A percentile compares a stretch with the other conserved stretches of the same genome.
Evolutionary conservation across 176 grass and related monocot genomes (phyloP).

Genomic region (Avena sativa): DNA sequence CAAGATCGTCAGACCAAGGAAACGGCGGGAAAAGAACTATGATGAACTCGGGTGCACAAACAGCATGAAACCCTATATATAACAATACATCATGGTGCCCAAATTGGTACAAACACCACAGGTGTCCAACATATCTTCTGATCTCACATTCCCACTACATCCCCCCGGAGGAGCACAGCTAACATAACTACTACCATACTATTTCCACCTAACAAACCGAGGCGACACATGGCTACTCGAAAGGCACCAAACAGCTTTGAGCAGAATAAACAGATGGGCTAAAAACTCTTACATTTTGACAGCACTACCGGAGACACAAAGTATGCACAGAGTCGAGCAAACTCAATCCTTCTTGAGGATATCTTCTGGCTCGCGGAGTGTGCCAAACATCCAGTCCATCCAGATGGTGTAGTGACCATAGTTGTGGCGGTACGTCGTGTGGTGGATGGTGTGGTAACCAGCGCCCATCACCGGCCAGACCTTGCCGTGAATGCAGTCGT

Average conservation of each 20-base stretch:
- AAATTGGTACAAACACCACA: slow-evolving; percentile 33
- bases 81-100: background rate
- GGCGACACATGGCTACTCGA: background rate
- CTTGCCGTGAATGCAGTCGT: slow-evolving; percentile 96
- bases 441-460: slow-evolving; percentile 96
- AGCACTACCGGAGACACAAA: background rate
- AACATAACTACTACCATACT: slow-evolving; percentile 9
- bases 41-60: background rate
- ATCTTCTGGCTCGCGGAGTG: slow-evolving; percentile 77
- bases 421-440: slow-evolving; percentile 95
- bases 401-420: slow-evolving; percentile 96
- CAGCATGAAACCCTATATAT: slow-evolving; percentile 2
- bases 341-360: slow-evolving; percentile 64
- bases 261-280: slow-evolving; percentile 4
- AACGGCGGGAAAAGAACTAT: background rate
- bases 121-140: background rate
- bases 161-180: background rate
- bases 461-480: slow-evolving; percentile 98
- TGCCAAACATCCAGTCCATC: slow-evolving; percentile 99
- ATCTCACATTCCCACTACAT: background rate
- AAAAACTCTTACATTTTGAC: slow-evolving; percentile 30
- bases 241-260: background rate
- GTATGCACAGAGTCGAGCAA: background rate
- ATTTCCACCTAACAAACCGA: slow-evolving; percentile 35
- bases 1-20: background rate